Conservation (phyloP, 805 yeast genomes). For the Zygoascus tannicola region DNA sequence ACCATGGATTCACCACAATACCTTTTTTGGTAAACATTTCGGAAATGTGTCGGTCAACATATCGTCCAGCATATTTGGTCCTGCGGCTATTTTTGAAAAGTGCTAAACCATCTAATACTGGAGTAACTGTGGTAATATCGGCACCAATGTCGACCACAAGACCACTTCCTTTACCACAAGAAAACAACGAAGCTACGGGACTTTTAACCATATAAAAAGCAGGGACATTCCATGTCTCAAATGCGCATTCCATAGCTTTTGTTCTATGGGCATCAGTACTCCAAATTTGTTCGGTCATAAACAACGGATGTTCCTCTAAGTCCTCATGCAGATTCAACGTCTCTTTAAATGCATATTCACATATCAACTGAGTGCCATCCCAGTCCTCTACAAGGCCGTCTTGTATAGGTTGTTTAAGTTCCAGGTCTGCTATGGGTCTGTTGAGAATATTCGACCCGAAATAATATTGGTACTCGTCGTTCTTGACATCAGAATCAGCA, state of each 20-base stretch:
- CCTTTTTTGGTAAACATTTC: slow-evolving; percentile 32
- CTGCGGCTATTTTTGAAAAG: slow-evolving; percentile 42
- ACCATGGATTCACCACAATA: slow-evolving; percentile 37
- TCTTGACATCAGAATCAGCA: slow-evolving; percentile 5
- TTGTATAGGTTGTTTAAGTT: slow-evolving; percentile 15
- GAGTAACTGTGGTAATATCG: slow-evolving; percentile 51
- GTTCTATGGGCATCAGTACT: slow-evolving; percentile 56
- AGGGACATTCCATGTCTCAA: slow-evolving; percentile 63
- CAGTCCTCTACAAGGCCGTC: slow-evolving; percentile 45
- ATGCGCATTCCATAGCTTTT: slow-evolving; percentile 59
- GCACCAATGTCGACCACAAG: slow-evolving; percentile 76
- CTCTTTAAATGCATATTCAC: slow-evolving; percentile 48
- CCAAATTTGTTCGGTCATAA: slow-evolving; percentile 86
- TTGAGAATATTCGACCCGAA: slow-evolving; percentile 16
- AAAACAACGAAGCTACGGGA: slow-evolving; percentile 84
- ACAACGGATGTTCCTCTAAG: slow-evolving; percentile 59
- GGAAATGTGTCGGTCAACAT: slow-evolving; percentile 44
- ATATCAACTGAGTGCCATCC: slow-evolving; percentile 76
- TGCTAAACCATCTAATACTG: slow-evolving; percentile 30
- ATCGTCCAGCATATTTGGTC: slow-evolving; percentile 63
- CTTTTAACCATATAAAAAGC: slow-evolving; percentile 74
- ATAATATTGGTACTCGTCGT: slow-evolving; percentile 9
- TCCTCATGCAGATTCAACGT: slow-evolving; percentile 38
- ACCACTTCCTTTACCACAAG: slow-evolving; percentile 55
- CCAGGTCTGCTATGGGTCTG: slow-evolving; percentile 15